phyloP scores from a whole-genome alignment of 805 yeast genomes.

The Myxozyma mucilagina region DNA sequence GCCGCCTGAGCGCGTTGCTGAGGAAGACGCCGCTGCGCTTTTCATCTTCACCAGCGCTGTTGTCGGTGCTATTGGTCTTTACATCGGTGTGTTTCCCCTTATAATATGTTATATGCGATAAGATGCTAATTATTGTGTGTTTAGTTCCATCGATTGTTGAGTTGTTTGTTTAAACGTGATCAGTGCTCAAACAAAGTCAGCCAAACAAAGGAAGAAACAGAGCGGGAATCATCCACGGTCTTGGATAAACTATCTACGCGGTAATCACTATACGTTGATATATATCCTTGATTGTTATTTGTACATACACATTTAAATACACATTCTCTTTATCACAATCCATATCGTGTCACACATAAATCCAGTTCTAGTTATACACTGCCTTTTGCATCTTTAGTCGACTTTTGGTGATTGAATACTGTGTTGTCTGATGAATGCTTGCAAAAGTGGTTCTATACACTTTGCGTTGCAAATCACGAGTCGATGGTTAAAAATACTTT shows the following conservation, averaged over 20 bases:
- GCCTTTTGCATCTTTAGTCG: not conserved
- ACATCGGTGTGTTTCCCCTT: slow-evolving; percentile 39
- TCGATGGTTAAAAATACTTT: too few relatives aligned
- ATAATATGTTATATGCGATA: not conserved
- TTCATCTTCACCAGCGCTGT: slow-evolving; percentile 38
- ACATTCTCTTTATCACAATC: not conserved
- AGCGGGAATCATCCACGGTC: not conserved
- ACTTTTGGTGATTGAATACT: too few relatives aligned
- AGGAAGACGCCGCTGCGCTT: slow-evolving; percentile 38
- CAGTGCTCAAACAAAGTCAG: not conserved
- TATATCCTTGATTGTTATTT: not conserved
- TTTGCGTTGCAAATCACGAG: too few relatives aligned
- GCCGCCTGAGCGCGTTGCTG: slow-evolving; percentile 42
- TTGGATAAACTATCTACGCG: not conserved
- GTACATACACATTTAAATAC: not conserved
- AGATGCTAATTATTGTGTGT: not conserved
- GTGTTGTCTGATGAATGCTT: too few relatives aligned
- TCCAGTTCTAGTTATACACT: not conserved
- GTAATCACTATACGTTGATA: not conserved
- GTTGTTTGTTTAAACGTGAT: slow-evolving; percentile 10
- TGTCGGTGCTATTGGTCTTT: slow-evolving; percentile 42
- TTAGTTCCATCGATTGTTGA: slow-evolving; percentile 24
- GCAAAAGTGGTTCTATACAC: too few relatives aligned
- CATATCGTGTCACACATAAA: not conserved
- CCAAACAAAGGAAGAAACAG: too few relatives aligned